Percentiles rank a stretch among this genome's conserved stretches.
Evolutionary conservation across 495 filamentous ascomycete species (phyloP).

Genomic region (Viridothelium virens): DNA sequence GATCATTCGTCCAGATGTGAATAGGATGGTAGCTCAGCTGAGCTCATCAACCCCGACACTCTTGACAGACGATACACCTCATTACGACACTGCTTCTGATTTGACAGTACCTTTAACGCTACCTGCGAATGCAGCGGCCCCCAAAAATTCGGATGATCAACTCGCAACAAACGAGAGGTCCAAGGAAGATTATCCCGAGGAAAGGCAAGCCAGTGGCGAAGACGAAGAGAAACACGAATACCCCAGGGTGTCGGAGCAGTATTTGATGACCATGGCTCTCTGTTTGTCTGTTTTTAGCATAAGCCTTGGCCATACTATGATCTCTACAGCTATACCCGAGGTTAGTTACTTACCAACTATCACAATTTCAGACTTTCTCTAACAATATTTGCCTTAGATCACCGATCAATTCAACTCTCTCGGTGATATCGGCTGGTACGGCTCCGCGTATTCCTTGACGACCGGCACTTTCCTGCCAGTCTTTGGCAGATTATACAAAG

Average conservation of each 20-base stretch:
- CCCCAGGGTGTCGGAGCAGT: conserved; percentile 41
- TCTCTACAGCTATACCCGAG: conserved; percentile 71
- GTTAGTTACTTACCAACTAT: not conserved
- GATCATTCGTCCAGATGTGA: not conserved
- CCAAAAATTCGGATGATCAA: too few relatives aligned
- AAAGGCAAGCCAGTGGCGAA: too few relatives aligned
- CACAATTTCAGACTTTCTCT: not conserved
- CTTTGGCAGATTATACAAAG: conserved; percentile 33
- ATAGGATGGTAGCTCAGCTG: too few relatives aligned
- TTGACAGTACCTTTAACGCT: too few relatives aligned
- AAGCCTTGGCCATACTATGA: conserved; percentile 65
- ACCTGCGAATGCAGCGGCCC: too few relatives aligned
- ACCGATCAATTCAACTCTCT: conserved; percentile 13
- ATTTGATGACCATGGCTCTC: conserved; percentile 49
- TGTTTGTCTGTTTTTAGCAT: conserved; percentile 55
- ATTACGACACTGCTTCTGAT: too few relatives aligned
- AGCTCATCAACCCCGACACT: too few relatives aligned
- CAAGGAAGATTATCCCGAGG: too few relatives aligned
- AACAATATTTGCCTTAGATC: not conserved
- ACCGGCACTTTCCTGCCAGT: conserved; percentile 2
- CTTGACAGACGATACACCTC: too few relatives aligned
- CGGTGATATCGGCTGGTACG: conserved; percentile 16
- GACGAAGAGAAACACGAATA: not conserved
- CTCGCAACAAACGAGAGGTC: too few relatives aligned
- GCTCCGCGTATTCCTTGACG: conserved; percentile 11